Evolutionary conservation across 768 basidiomycete genomes (phyloP), one percentile per base, ranked within the genome.

Genomic region (Phylloporus sp.): DNA sequence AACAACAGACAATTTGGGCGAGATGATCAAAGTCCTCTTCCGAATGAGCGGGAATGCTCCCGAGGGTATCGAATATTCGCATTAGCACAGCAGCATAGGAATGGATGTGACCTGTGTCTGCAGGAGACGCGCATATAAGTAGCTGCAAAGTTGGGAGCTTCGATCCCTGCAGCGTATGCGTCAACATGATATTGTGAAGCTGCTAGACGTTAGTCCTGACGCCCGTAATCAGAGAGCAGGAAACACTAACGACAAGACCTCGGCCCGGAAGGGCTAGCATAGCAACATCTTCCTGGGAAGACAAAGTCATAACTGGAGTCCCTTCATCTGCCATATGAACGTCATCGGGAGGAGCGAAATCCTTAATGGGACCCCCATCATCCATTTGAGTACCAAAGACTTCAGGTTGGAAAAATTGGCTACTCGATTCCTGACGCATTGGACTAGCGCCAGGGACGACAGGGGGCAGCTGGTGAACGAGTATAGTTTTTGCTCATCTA

Each of bases 161-260:
- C 6, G 63, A 68, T 15, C 62, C 59, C 1, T 69, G 66, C 24
- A 68, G 60, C 3, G 69, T 67, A 61, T 88, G 86, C 0, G 76
- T 78, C 43, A 86, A 57, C n/a, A 87, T 61, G 23, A 83, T 70
- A 33, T 76, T 72, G 52, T 76, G 78, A 38, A 86, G 64, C 86
- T 88, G 34, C 29, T 11, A 20, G 10, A 43, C 15, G 15, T 56
- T 29, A 55, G 41, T 38, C 38, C 26, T 23, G 23, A 31, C 27
- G 31, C 29, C 49, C 31, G 21, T 15, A 20, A 32, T 31, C 42
- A 40, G 43, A n/a, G 20, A 23, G 14, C 23, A 9, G 9, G 32
- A 17, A 28, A 53, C 8, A 61, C 66, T 18, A 59, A 86, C 85
- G 71, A 82, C 76, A 15, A 70, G 68, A 48, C 70, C 75, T 78